Conservation (phyloP, 2,329 filamentous ascomycete species). For the Sporothrix brasiliensis region DNA sequence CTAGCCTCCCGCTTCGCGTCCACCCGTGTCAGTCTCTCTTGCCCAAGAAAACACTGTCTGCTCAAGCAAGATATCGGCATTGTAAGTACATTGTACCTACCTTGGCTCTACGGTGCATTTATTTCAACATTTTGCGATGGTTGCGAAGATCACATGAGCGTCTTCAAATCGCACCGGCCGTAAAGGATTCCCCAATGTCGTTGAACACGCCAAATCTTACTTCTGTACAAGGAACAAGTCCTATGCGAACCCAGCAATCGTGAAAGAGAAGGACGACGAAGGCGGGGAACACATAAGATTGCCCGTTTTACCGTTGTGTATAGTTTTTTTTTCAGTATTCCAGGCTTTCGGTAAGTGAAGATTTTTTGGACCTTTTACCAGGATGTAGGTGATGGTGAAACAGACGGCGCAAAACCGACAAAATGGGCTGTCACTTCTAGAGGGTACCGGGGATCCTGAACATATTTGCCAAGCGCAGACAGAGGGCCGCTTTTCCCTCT, state of each 20-base stretch:
- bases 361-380: background rate
- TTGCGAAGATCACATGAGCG: too few relatives aligned
- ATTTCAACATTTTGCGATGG: too few relatives aligned
- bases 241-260: background rate
- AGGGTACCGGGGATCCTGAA: background rate
- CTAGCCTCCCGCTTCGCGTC: background rate
- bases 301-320: too few relatives aligned
- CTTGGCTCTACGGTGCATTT: too few relatives aligned
- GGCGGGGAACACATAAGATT: background rate
- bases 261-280: background rate
- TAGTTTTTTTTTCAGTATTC: background rate
- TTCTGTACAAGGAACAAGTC: constrained; percentile 8
- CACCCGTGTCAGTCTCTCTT: too few relatives aligned
- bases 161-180: too few relatives aligned
- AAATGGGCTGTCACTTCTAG: background rate
- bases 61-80: background rate
- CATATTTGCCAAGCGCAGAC: background rate
- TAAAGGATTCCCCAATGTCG: too few relatives aligned
- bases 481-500: background rate
- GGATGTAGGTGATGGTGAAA: constrained; percentile 27
- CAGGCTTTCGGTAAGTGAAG: background rate
- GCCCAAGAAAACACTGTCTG: background rate
- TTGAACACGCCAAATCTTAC: background rate
- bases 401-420: constrained; percentile 24
- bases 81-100: too few relatives aligned